Base-by-base conservation (phyloP, 129 eudicot species). In the Oenanthe sinensis region DNA sequence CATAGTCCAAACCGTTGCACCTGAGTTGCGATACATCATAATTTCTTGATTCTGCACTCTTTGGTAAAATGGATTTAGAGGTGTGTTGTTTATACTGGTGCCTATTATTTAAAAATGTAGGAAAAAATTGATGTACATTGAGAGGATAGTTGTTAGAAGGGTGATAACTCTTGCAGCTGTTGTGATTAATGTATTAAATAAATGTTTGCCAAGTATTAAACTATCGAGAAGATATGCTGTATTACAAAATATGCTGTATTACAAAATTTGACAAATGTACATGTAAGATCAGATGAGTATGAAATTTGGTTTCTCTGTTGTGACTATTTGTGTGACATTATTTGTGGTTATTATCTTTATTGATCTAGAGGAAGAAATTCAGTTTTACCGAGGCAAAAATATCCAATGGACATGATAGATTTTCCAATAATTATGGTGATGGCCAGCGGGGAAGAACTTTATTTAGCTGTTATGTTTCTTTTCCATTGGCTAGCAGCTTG, bases 1-100 rank as follows among this genome's bases (percentile, higher is more conserved):
- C 91, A 13, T 88, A 85, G 78, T 86, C 78, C 48, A 40, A 63
- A 75, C 63, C 63, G 77, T 49, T 49, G 15, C 24, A 58, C 2
- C 70, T 36, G 46, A 65, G 48, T 36, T 33, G 30, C 20, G 28
- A 36, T 33, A 19, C 24, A 39, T 28, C 44, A 20, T 42, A 63
- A 54, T 78, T 52, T n/a, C 44, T n/a, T 1, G 48, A 26, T 19
- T 78, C 30, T 47, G 78, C 45, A 1, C 28, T 2, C 37, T 10
- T 19, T 13, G 37, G 1, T 15, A 71, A 19, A 1, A 22, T 73
- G 54, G 52, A 45, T 44, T 43, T 8, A 50, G 36, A 72, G 77
- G 17, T 26, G 63, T 12, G 52, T 52, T 22, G 72, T 39, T 47
- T 58, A 52, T 39, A 36, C 19, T 54, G 24, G 63, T 60, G 45